Evolutionary conservation across 208 protist species (phyloP), one percentile per base, ranked within the genome.

Genomic region (Vickermania ingenoplastis): DNA sequence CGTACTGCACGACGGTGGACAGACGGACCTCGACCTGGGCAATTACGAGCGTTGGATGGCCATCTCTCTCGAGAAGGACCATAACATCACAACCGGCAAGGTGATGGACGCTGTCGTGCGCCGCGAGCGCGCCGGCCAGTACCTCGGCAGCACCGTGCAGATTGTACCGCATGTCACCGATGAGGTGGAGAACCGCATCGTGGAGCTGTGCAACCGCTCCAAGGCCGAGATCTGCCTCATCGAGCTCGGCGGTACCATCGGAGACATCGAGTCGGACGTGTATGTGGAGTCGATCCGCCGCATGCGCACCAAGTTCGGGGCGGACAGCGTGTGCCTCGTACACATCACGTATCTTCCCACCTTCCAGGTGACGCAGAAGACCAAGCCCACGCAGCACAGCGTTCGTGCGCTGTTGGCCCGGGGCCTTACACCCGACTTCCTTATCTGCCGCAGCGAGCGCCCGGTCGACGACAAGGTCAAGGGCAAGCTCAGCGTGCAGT

Each of bases 1-100:
- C 79, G 98, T 99, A 1, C 87, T 99, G 3, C 94, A 99, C 69
- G 98, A 99, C 69, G 98, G 98, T 52, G 98, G 88, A 14, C 84
- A 97, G 66, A 92, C 85, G 3, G 97, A 99, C 62, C 82, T 99
- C 1, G 98, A 99, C 68, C 77, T 99, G 23, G 98, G 98, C 55
- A 99, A 99, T 88, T 99, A 99, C 76, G 98, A 99, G 84, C 96
- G 98, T 52, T 99, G 99, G 84, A 82, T 99, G 57, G 89, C 97
- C 49, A 76, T 99, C 25, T 86, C 75, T 21, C 79, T 99, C 13
- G 83, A 65, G 21, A 71, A 86, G 23, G 92, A 99, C 69, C 96
- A 99, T 85, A 99, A 99, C 86, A 99, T 99, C 68, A 99, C 98
- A 1, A 99, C 98, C 2, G 98, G 98, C 51, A 99, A 99, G 77